phyloP scores from a whole-genome alignment of 345 rosid species.

The Brassica carinata region DNA sequence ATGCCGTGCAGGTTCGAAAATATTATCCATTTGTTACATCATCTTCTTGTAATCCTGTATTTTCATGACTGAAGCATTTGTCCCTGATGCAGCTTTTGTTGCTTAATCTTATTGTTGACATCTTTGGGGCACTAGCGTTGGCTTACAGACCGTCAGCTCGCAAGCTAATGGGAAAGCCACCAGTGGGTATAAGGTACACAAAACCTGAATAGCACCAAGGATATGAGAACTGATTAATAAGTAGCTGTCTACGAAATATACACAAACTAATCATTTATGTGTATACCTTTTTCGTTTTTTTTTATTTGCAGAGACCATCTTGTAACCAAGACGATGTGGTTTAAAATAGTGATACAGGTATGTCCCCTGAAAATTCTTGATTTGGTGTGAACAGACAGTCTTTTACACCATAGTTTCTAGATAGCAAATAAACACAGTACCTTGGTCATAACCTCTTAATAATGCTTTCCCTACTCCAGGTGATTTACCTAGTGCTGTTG shows the following conservation, averaged over 20 bases:
- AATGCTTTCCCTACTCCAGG: slow-evolving; percentile 44
- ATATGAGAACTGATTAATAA: not conserved
- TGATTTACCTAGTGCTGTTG: slow-evolving; percentile 52
- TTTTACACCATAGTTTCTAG: not conserved
- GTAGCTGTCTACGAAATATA: not conserved
- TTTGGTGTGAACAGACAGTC: not conserved
- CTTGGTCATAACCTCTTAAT: not conserved
- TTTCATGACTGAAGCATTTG: not conserved
- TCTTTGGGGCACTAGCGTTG: slow-evolving; percentile 91
- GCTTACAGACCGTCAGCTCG: slow-evolving; percentile 81
- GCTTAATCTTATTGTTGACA: slow-evolving; percentile 85
- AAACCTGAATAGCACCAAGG: not conserved
- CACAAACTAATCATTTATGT: not conserved
- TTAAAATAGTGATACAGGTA: slow-evolving; percentile 75
- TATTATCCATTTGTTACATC: slow-evolving; percentile 23
- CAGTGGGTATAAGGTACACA: slow-evolving; percentile 78
- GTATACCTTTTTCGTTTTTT: not conserved
- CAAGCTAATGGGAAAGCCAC: slow-evolving; percentile 69
- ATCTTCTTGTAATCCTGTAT: slow-evolving; percentile 9
- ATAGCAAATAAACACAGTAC: not conserved
- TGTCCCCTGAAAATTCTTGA: not conserved
- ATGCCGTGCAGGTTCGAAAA: slow-evolving; percentile 65
- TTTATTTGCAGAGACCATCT: slow-evolving; percentile 62
- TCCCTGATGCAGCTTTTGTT: slow-evolving; percentile 60
- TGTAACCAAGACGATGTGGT: slow-evolving; percentile 86